Percentiles rank a stretch among this genome's conserved stretches.
Evolutionary conservation across 345 rosid species (phyloP).

Genomic region (Sonneratia caseolaris): DNA sequence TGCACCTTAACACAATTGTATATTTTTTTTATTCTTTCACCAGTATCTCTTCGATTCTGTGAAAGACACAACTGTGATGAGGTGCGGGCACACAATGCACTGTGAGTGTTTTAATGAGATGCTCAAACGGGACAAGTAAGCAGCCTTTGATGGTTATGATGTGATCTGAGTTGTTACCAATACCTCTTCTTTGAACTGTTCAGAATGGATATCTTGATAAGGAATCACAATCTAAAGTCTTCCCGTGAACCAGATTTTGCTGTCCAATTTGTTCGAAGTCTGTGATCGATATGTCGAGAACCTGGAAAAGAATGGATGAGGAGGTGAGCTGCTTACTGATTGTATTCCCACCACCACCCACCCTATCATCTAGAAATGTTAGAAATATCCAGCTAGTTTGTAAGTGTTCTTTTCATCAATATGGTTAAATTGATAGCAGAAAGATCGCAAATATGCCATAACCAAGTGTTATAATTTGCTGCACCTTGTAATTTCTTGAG

Average conservation of each 20-base stretch:
- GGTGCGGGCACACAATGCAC: conserved; percentile 99
- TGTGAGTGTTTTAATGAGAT: conserved; percentile 69
- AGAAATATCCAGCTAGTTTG: background rate
- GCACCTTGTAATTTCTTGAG: background rate
- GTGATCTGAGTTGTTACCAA: conserved; percentile 2
- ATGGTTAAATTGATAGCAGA: background rate
- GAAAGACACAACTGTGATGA: conserved; percentile 85
- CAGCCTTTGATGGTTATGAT: background rate
- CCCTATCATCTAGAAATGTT: background rate
- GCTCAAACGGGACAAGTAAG: conserved; percentile 77
- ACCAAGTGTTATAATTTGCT: background rate
- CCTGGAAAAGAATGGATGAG: conserved; percentile 83
- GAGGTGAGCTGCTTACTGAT: conserved; percentile 42
- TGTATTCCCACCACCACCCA: background rate
- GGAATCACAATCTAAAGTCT: background rate
- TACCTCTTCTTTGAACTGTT: background rate
- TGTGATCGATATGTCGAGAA: conserved; percentile 74
- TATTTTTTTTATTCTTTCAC: background rate
- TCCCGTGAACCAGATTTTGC: conserved; percentile 39
- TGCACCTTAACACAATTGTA: background rate
- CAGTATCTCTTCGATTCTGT: conserved; percentile 91
- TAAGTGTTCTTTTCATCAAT: background rate
- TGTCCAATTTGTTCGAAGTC: conserved; percentile 96
- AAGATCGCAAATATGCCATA: background rate
- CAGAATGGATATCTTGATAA: background rate